Evolutionary conservation across 768 basidiomycete species (phyloP), one percentile per base, ranked within the genome.

Genomic region (Tulasnella sp.): DNA sequence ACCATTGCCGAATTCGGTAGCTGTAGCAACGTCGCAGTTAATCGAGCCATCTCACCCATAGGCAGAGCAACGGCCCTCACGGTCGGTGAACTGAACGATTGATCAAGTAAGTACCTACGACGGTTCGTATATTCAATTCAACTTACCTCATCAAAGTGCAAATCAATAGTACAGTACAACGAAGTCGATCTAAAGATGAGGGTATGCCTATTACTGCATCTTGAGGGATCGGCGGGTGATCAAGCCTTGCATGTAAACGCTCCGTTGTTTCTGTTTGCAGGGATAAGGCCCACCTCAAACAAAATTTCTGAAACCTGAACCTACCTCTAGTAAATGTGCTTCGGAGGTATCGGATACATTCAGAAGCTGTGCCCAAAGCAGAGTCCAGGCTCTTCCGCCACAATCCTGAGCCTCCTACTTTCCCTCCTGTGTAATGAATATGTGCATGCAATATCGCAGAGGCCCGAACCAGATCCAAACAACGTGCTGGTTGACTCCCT

Each of bases 381-480:
- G 81, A 81, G 43, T 87, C 83, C 22, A 88, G 53, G 13, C 77
- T 77, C 58, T 81, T 85, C 56, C 79, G 72, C 87, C 87, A 90
- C 4, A 81, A 58, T 45, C 69, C 74, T 9, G 76, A 70, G 13
- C 79, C 78, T 22, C 80, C 83, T 7, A 84, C 78, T 64, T 87
- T 90, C 6, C 88, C 87, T 19, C 84, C 84, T 0, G 82, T 79
- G 25, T 75, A 65, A 62, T 81, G 81, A 4, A 90, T 69, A 20
- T 70, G 65, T 3, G 78, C 66, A 52, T 80, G 83, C 19, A 90
- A 69, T 16, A 66, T 61, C 5, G 77, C 77, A 2, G 79, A 72
- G 12, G 77, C 69, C 35, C 65, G 57, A 0, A 76, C 53, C 4
- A 81, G 58, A 20, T 60, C 51, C 15, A 46, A 27, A 43, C 70